phyloP scores from a whole-genome alignment of 192 early-diverging fungal species.

The Entomortierella chlamydospora region DNA sequence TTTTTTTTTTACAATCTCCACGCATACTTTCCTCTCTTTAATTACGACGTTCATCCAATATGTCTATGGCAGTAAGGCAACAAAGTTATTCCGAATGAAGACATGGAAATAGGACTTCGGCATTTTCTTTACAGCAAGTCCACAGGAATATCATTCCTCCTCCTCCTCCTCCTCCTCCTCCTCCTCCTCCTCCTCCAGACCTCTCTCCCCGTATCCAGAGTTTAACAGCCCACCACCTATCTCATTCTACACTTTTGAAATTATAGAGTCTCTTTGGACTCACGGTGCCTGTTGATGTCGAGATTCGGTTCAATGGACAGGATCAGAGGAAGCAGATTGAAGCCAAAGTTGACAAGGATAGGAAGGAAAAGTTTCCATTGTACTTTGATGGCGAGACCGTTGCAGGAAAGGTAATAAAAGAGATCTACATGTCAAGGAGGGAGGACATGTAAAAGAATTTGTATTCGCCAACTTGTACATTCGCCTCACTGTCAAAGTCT shows the following conservation, averaged over 20 bases:
- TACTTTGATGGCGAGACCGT: slow-evolving; percentile 99
- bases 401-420: slow-evolving; percentile 92
- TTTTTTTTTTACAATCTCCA: background rate
- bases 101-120: background rate
- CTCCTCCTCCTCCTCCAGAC: background rate
- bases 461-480: too few relatives aligned
- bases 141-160: background rate
- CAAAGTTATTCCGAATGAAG: background rate
- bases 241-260: background rate
- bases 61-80: slow-evolving; percentile 11
- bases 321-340: slow-evolving; percentile 93
- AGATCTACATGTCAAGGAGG: too few relatives aligned
- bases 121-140: background rate
- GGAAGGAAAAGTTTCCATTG: slow-evolving; percentile 90
- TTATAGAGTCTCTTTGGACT: slow-evolving; percentile 80
- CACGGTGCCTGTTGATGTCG: slow-evolving; percentile 88
- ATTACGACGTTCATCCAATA: background rate
- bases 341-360: slow-evolving; percentile 93
- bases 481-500: too few relatives aligned
- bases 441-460: too few relatives aligned
- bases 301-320: slow-evolving; percentile 84
- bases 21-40: too few relatives aligned
- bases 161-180: background rate
- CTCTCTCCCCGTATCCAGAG: too few relatives aligned
- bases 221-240: too few relatives aligned